phyloP scores from a whole-genome alignment of 495 filamentous ascomycete genomes.

The Cudoniella acicularis region DNA sequence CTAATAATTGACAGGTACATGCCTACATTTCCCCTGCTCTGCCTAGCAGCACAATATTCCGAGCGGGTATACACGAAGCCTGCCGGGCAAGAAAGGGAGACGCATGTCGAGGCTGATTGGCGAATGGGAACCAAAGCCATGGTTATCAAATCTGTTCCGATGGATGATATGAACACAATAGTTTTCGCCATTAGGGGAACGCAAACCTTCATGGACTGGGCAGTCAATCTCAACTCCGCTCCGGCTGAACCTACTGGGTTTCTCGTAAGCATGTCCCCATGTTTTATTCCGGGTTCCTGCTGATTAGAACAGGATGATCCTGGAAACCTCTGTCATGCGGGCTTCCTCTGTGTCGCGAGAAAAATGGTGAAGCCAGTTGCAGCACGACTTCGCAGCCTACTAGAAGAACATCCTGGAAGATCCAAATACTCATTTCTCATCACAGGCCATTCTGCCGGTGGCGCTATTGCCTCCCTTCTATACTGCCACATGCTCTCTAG shows the following conservation, averaged over 20 bases:
- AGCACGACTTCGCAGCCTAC: conserved; percentile 57
- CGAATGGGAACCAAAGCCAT: conserved; percentile 73
- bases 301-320: conserved; percentile 54
- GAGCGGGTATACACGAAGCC: conserved; percentile 66
- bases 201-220: conserved; percentile 78
- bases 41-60: conserved; percentile 71
- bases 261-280: conserved; percentile 39
- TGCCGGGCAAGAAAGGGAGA: conserved; percentile 50
- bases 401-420: conserved; percentile 66
- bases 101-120: conserved; percentile 66
- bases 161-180: conserved; percentile 71
- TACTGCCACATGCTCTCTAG: conserved; percentile 74
- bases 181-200: conserved; percentile 79
- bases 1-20: conserved; percentile 49
- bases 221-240: conserved; percentile 67
- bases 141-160: conserved; percentile 72
- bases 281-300: neutral
- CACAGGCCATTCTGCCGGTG: conserved; percentile 80
- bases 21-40: conserved; percentile 66
- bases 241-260: conserved; percentile 62
- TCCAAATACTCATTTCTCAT: conserved; percentile 68
- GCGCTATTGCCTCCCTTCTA: conserved; percentile 72
- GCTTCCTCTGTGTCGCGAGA: conserved; percentile 69
- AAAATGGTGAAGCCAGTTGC: conserved; percentile 74
- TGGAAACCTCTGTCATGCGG: conserved; percentile 71